Conservation (phyloP, 75 land plant species). For the Sequoiadendron giganteum region DNA sequence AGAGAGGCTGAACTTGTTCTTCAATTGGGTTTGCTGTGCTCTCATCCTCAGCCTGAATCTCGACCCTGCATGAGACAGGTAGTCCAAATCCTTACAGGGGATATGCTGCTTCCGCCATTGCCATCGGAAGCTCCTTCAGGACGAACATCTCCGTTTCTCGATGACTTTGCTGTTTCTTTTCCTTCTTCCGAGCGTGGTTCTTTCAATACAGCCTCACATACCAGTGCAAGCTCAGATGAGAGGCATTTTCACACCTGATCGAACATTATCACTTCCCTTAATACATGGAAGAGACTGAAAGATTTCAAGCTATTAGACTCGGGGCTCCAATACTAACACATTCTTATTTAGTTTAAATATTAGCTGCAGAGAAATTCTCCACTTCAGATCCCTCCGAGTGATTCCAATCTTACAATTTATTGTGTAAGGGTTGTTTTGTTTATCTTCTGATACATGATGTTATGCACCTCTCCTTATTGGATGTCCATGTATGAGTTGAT, state of each 20-base stretch:
- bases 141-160: neutral
- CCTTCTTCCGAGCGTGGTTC: neutral
- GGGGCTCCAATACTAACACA: neutral
- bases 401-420: neutral
- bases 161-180: neutral
- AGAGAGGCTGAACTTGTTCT: constrained; percentile 28
- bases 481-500: neutral
- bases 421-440: neutral
- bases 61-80: constrained; percentile 41
- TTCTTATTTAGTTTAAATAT: neutral
- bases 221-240: neutral
- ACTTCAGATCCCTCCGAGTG: neutral
- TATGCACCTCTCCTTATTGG: neutral
- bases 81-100: constrained; percentile 32
- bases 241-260: neutral
- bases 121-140: constrained; percentile 3
- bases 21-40: constrained; percentile 41
- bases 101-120: constrained; percentile 17
- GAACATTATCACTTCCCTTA: neutral
- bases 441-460: neutral
- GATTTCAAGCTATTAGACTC: neutral
- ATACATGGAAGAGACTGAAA: constrained; percentile 5
- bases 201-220: neutral
- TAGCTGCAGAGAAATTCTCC: neutral
- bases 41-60: constrained; percentile 16